Evolutionary conservation across 306 rosid genomes (phyloP), one percentile per base, ranked within the genome.

Genomic region (Quercus berberidifolia): DNA sequence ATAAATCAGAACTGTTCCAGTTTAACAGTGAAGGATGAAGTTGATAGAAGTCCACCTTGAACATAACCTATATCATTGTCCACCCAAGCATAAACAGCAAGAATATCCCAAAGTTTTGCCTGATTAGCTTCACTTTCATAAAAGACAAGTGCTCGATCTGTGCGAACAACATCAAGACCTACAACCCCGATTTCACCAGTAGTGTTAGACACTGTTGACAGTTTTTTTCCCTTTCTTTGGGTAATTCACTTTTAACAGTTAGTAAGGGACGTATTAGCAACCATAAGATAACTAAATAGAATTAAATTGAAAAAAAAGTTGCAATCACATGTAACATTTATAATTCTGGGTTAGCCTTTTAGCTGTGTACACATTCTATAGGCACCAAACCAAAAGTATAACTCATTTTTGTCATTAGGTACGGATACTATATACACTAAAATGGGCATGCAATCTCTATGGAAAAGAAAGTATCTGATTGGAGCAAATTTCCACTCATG

Each of bases 161-260:
- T 92, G 75, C 99, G 97, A 78, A 73, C 85, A 76, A 91, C 97
- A 83, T 94, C 99, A 79, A 94, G 82, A 75, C 99, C 99, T 94
- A 82, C 74, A 82, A 74, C 57, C 71, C 79, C 87, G 74, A 87
- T 79, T 79, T 78, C 76, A 84, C 68, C 77, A 77, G 79, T 79
- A 52, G 68, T 77, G 81, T 77, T 35, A 75, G 75, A 41, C 71
- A 28, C 71, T 63, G 74, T 75, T 84, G 69, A 41, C 17, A 49
- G 54, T 49, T 49, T 49, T 49, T 12, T 49, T 38, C 46, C 15
- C 15, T 49, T 49, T 49, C 54, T 49, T 49, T 49, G 54, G 54
- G 54, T 49, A 49, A 49, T 49, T 49, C 69, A 28, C 77, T 63
- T 71, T 75, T 84, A 69, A 41, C 19, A 55, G 57, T 25, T 52